These are phyloP conservation scores for Aspergillus steynii DNA, from an alignment of 495 filamentous ascomycete genomes.

Conservation along the genomic window DNA sequence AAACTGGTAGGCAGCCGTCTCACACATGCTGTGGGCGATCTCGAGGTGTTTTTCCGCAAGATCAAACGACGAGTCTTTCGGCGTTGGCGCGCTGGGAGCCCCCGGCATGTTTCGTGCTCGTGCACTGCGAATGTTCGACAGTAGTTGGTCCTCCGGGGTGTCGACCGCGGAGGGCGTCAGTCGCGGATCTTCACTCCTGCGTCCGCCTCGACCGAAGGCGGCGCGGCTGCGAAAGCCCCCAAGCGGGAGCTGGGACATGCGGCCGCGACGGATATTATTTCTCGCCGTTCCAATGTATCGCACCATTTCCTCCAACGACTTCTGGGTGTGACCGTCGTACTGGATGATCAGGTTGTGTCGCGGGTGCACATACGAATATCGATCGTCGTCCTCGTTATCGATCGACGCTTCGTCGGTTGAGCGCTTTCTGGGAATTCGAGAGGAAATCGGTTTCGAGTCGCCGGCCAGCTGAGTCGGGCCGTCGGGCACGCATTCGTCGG, in stretches of 20 bases:
- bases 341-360: conserved; percentile 82
- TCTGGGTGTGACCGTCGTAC: conserved; percentile 85
- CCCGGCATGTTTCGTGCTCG: conserved; percentile 25
- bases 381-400: conserved; percentile 37
- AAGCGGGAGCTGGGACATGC: conserved; percentile 41
- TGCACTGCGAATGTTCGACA: conserved; percentile 33
- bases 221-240: conserved; percentile 19
- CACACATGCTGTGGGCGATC: conserved; percentile 74
- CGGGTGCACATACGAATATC: conserved; percentile 58
- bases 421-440: conserved; percentile 30
- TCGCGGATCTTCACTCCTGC: conserved; percentile 19
- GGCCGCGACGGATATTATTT: conserved; percentile 80
- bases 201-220: background rate
- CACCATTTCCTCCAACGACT: conserved; percentile 75
- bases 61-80: conserved; percentile 55
- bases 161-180: conserved; percentile 10
- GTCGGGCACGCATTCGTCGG: conserved; percentile 22
- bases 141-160: conserved; percentile 10
- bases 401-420: conserved; percentile 31
- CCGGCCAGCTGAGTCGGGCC: conserved; percentile 19
- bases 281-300: conserved; percentile 76
- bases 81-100: conserved; percentile 6
- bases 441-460: conserved; percentile 16
- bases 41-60: conserved; percentile 75
- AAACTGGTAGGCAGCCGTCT: conserved; percentile 83